Evolutionary conservation across 2,329 filamentous ascomycete genomes (phyloP), one percentile per base, ranked within the genome.

Genomic region (Ramichloridium luteum): DNA sequence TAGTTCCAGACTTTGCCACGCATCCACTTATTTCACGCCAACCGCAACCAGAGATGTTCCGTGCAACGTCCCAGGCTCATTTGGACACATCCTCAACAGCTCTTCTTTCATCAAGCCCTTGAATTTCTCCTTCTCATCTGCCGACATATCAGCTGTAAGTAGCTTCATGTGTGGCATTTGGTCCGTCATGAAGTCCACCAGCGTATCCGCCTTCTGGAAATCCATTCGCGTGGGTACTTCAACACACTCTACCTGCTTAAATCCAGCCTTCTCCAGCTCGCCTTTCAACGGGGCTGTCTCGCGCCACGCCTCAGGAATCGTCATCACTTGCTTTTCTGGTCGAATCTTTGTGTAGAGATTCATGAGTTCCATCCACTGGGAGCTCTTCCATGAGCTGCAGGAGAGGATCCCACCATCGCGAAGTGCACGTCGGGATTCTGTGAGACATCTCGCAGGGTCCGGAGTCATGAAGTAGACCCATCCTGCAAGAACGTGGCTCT

Each of bases 401-500:
- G 37, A 39, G 1, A 49, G 31, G 1, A 50, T 44, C 4, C 52
- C 51, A 2, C 37, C 41, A 1, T 34, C 26, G 14, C 40, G 31
- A 8, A 55, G 41, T 9, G 53, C 42, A 3, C 52, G 43, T 9
- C 31, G 30, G 6, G 40, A 37, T 26, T 52, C 50, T 4, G 28
- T 25, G 13, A 47, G 16, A 11, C 34, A 41, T 25, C 43, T 41
- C 9, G 28, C 31, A 13, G 45, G 39, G 11, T 46, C 37, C 1
- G 41, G 35, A 8, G 43, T 46, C 43, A 53, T 46, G 41, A 53
- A 54, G 30, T 48, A 54, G 1, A 54, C 48, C 38, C 40, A 40
- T n/a, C 50, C 49, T 10, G 51, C 52, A 3, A 46, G 40, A 11
- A 54, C 42, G 31, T 54, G 51, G 20, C 45, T 49, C 23, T 41